phyloP scores from a whole-genome alignment of 2,329 filamentous ascomycete species.

The Exophiala oligosperma region DNA sequence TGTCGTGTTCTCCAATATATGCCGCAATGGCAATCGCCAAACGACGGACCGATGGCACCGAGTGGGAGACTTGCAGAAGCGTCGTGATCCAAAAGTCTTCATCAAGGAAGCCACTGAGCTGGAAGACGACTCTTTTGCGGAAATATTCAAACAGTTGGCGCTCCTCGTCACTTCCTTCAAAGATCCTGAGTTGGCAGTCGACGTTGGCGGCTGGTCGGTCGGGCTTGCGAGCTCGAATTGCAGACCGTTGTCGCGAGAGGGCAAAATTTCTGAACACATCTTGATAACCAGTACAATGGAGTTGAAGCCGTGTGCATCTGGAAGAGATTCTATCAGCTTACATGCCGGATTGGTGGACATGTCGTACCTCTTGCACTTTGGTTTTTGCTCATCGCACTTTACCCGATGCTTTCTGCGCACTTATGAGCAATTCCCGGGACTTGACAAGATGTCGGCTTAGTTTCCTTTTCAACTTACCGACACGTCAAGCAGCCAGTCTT shows the following conservation, averaged over 20 bases:
- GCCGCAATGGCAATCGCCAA: conserved; percentile 11
- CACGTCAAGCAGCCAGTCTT: not conserved
- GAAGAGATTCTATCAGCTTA: not conserved
- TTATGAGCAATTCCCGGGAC: not conserved
- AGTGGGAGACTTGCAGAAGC: conserved; percentile 12
- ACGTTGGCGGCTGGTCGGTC: not conserved
- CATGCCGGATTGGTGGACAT: not conserved
- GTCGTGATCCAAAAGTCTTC: conserved; percentile 11
- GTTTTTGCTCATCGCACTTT: not conserved
- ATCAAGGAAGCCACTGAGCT: conserved; percentile 5
- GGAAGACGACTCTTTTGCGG: not conserved
- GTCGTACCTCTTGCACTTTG: not conserved
- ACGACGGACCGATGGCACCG: conserved; percentile 9
- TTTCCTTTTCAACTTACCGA: not conserved
- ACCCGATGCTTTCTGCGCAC: not conserved
- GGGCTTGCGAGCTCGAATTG: not conserved
- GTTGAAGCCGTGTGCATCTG: not conserved
- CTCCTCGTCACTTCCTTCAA: not conserved
- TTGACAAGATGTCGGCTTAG: not conserved
- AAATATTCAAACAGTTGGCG: conserved; percentile 1
- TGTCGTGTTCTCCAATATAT: not conserved
- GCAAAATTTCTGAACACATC: not conserved
- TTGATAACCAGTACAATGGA: not conserved
- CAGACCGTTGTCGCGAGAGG: not conserved
- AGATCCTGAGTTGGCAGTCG: not conserved